A percentile compares a stretch with the other conserved stretches of the same genome.
Conservation (phyloP, 1,284 basidiomycete species). For the Athelia psychrophila region DNA sequence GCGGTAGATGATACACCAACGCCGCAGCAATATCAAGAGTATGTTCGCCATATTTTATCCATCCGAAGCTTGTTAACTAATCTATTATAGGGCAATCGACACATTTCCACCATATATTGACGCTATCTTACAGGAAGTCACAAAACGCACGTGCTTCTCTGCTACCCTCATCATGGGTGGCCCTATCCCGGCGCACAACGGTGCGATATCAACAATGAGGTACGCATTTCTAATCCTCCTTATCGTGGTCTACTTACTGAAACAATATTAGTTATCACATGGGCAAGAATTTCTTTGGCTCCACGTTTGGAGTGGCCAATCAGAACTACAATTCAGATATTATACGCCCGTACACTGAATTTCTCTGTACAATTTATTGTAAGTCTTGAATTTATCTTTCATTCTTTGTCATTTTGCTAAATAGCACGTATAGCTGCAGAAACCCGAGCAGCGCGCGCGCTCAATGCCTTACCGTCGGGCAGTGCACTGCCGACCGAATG, state of each 20-base stretch:
- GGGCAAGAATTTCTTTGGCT: neutral
- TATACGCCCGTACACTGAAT: neutral
- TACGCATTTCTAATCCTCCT: neutral
- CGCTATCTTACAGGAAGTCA: neutral
- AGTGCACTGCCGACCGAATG: no score
- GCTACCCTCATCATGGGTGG: neutral
- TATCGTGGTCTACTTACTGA: neutral
- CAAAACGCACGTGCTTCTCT: neutral
- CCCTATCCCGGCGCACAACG: neutral
- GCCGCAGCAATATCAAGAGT: constrained; percentile 1
- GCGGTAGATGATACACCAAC: neutral
- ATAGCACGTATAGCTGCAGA: no score
- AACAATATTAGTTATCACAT: neutral
- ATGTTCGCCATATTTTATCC: neutral
- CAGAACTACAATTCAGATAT: neutral
- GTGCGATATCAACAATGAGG: neutral
- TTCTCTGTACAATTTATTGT: neutral
- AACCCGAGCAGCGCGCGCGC: no score
- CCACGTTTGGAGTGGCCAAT: neutral
- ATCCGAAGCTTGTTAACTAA: neutral
- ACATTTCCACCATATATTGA: neutral
- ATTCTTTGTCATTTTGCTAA: no score
- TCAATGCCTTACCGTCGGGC: no score
- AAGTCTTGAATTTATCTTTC: neutral
- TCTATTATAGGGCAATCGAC: neutral